Evolutionary conservation across 2,329 filamentous ascomycete species (phyloP).

Genomic region (Triangularia verruculosa): DNA sequence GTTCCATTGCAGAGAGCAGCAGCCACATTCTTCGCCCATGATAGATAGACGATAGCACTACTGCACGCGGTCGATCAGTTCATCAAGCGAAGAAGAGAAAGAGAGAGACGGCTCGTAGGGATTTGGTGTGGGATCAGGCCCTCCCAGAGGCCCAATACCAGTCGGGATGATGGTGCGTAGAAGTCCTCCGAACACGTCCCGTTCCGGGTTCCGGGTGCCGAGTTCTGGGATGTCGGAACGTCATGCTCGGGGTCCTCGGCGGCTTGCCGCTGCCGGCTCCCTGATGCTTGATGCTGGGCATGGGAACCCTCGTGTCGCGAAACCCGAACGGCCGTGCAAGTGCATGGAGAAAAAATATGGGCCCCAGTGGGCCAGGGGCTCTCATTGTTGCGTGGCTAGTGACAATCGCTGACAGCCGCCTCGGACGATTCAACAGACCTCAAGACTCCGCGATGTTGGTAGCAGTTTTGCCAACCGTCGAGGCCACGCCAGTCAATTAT

Average conservation of each 20-base stretch:
- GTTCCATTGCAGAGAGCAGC: neutral
- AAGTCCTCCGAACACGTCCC: neutral
- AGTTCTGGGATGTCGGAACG: slow-evolving; percentile 14
- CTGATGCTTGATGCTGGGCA: slow-evolving; percentile 7
- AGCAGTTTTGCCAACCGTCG: slow-evolving; percentile 57
- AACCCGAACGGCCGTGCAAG: slow-evolving; percentile 18
- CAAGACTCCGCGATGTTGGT: slow-evolving; percentile 56
- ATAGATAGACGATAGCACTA: slow-evolving; percentile 20
- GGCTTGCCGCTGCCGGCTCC: slow-evolving; percentile 10
- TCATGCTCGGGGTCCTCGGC: slow-evolving; percentile 12
- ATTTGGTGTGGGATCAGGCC: slow-evolving; percentile 33
- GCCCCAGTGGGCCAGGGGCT: slow-evolving; percentile 26
- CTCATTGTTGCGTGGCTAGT: slow-evolving; percentile 17
- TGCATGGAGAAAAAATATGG: slow-evolving; percentile 29
- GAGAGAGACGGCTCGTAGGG: slow-evolving; percentile 11
- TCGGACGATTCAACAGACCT: slow-evolving; percentile 44
- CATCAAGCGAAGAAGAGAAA: slow-evolving; percentile 8
- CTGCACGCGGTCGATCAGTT: slow-evolving; percentile 13
- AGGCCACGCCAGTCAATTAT: slow-evolving; percentile 57
- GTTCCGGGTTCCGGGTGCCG: slow-evolving; percentile 7
- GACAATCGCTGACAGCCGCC: slow-evolving; percentile 14
- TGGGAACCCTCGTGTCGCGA: slow-evolving; percentile 21
- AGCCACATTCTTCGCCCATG: slow-evolving; percentile 21
- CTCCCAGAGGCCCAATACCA: slow-evolving; percentile 36
- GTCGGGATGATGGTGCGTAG: slow-evolving; percentile 51